A percentile compares a stretch with the other conserved stretches of the same genome.
Evolutionary conservation across 176 grass and related monocot species (phyloP).

Genomic region (Carex parvula): DNA sequence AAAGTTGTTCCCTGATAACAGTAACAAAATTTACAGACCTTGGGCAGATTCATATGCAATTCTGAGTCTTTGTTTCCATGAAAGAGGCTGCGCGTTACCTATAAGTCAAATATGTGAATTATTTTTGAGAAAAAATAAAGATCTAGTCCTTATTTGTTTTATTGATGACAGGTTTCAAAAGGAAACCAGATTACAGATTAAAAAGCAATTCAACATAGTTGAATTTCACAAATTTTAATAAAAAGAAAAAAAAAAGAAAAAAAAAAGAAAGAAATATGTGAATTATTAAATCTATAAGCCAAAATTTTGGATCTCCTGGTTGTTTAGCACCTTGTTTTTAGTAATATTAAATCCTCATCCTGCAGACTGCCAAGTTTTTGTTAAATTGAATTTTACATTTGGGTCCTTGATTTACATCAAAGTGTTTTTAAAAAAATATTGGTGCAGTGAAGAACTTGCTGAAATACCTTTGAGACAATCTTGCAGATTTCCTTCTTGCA

Average conservation of each 20-base stretch:
- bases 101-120: not conserved
- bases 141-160: too few species aligned
- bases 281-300: not conserved
- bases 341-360: not conserved
- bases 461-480: slow-evolving; percentile 11
- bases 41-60: slow-evolving; percentile 30
- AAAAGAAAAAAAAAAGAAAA: too few species aligned
- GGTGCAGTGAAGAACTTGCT: not conserved
- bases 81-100: not conserved
- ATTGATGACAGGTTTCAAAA: too few species aligned
- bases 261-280: too few species aligned
- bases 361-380: not conserved
- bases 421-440: not conserved
- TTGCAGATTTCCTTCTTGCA: slow-evolving; percentile 19
- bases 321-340: not conserved
- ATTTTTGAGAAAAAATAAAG: too few species aligned
- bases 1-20: not conserved
- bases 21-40: not conserved
- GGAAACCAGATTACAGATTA: too few species aligned
- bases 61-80: slow-evolving; percentile 25
- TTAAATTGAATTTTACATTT: not conserved
- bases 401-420: not conserved
- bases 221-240: too few species aligned
- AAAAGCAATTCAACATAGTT: too few species aligned
- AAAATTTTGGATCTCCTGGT: not conserved